phyloP scores from a whole-genome alignment of 164 flowering plant genomes.

The Santalum album region DNA sequence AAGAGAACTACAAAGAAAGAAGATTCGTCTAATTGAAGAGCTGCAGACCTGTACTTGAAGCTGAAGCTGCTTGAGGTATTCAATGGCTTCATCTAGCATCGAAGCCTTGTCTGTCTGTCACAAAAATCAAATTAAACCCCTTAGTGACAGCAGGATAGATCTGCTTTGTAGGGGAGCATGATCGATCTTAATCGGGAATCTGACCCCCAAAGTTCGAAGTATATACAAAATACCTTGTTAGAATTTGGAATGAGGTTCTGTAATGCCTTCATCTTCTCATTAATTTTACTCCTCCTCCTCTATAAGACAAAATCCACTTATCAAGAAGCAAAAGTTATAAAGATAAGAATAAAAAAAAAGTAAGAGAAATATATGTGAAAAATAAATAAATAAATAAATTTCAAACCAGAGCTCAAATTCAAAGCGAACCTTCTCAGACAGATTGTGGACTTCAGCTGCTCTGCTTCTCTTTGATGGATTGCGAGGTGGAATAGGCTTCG shows the following conservation, averaged over 20 bases:
- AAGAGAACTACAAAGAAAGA: too few species aligned
- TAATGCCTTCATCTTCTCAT: slow-evolving; percentile 87
- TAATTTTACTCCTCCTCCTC: slow-evolving; percentile 87
- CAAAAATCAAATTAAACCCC: neutral
- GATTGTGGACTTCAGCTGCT: slow-evolving; percentile 84
- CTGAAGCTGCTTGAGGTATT: slow-evolving; percentile 84
- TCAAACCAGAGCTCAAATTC: too few species aligned
- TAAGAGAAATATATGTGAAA: too few species aligned
- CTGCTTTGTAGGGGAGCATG: too few species aligned
- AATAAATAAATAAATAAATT: too few species aligned
- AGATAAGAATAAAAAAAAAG: too few species aligned
- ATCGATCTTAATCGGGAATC: too few species aligned
- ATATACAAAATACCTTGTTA: slow-evolving; percentile 41
- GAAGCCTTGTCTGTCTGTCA: slow-evolving; percentile 80
- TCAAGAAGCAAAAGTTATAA: neutral
- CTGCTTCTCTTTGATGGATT: slow-evolving; percentile 67
- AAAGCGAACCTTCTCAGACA: slow-evolving; percentile 73
- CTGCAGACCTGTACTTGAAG: slow-evolving; percentile 68
- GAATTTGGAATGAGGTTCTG: slow-evolving; percentile 81
- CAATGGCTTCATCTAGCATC: slow-evolving; percentile 87
- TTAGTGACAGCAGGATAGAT: too few species aligned
- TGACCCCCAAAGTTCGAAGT: neutral
- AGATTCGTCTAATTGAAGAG: too few species aligned
- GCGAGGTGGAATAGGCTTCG: slow-evolving; percentile 23
- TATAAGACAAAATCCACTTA: slow-evolving; percentile 15